Base-by-base conservation (phyloP, 2,329 filamentous ascomycete species). In the Periconia sp. region DNA sequence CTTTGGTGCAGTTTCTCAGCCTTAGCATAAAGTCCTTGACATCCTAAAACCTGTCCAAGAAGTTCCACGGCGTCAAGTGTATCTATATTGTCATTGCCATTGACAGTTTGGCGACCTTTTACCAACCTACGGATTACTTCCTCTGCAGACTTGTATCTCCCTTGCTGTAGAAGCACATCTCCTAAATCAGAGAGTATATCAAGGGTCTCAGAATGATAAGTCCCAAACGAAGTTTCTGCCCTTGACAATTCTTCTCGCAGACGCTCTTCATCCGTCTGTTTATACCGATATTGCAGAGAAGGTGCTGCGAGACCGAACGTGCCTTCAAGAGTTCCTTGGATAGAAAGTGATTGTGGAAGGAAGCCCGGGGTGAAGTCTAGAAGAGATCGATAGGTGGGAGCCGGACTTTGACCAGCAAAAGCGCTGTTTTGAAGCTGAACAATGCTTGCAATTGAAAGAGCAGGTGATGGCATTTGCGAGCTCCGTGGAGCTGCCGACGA, bases 121-220 rank as follows among this genome's bases (percentile, higher is more conserved):
- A 57, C 18, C n/a, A 51, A 37, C 36, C 37, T 52, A 17, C 46
- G 46, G 36, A 40, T 38, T n/a, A 41, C 36, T 24, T 48, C 46
- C 23, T 55, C 54, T 18, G 50, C 52, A 25, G 52, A 37, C 34
- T 33, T 51, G 29, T 50, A 56, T 30, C 54, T 50, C 36, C 54
- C 50, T 54, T 58, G 50, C 1, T 26, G 28, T 3, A 47, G 19
- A 12, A 58, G 46, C 24, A 56, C 37, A 13, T 22, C 7, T 18
- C 40, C 40, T 28, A 58, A 25, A 16, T 52, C 13, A 25, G 1
- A 37, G 12, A 54, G 36, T 26, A 40, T 43, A 6, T 31, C 26
- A 18, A 46, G 22, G 9, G 29, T 48, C 37, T 48, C 16, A 9
- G 38, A 10, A 25, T 37, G 21, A 13, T n/a, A 36, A 19, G 3